Conservation (phyloP, 371 early-diverging fungal genomes). For the Caulochytrium protostelioides region DNA sequence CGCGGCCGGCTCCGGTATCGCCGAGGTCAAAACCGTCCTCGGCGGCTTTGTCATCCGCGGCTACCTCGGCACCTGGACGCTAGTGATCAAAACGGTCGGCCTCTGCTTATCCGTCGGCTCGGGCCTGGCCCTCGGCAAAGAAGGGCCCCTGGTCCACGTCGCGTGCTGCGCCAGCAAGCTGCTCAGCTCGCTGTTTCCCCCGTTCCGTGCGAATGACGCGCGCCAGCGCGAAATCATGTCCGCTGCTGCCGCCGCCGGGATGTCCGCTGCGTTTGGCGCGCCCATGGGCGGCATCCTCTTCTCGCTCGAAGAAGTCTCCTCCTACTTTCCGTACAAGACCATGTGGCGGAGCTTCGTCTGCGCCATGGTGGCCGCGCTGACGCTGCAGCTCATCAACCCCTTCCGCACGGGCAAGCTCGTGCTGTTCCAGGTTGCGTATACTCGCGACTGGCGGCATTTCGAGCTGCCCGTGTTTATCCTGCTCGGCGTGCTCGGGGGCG, state of each 20-base stretch:
- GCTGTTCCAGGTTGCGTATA: slow-evolving; percentile 81
- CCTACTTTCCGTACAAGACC: slow-evolving; percentile 78
- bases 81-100: slow-evolving; percentile 66
- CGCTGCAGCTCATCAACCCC: slow-evolving; percentile 71
- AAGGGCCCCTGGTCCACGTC: slow-evolving; percentile 89
- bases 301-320: slow-evolving; percentile 88
- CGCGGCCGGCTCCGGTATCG: slow-evolving; percentile 82
- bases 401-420: slow-evolving; percentile 84
- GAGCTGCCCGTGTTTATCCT: slow-evolving; percentile 59
- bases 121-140: slow-evolving; percentile 75
- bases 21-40: slow-evolving; percentile 84
- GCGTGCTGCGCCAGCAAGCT: slow-evolving; percentile 79
- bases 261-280: slow-evolving; percentile 85
- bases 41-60: slow-evolving; percentile 78
- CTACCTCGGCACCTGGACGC: slow-evolving; percentile 62
- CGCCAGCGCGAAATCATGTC: slow-evolving; percentile 71
- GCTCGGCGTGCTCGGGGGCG: slow-evolving; percentile 76
- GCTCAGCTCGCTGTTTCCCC: slow-evolving; percentile 54
- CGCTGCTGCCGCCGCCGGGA: slow-evolving; percentile 83
- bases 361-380: slow-evolving; percentile 71
- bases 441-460: slow-evolving; percentile 70
- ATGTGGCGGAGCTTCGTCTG: slow-evolving; percentile 88
- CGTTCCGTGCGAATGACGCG: slow-evolving; percentile 30
- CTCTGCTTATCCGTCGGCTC: slow-evolving; percentile 50
- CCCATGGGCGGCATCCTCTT: slow-evolving; percentile 93